These are phyloP conservation scores for Picochlorum sp. DNA, from an alignment of 139 green algal species.

Conservation along the genomic window DNA sequence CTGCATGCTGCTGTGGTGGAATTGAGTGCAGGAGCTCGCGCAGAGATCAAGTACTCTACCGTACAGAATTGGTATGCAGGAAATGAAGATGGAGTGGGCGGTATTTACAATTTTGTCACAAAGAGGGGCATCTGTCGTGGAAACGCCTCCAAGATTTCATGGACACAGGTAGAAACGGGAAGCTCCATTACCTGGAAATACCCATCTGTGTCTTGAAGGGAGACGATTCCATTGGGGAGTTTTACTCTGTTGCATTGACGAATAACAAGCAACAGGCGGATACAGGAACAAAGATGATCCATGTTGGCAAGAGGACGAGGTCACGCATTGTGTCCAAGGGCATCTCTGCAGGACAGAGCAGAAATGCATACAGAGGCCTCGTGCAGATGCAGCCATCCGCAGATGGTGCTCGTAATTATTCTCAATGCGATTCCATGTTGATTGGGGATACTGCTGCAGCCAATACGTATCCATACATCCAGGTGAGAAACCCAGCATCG, in stretches of 20 bases:
- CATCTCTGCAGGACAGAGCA: constrained; percentile 80
- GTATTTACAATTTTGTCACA: constrained; percentile 99
- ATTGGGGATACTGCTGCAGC: constrained; percentile 92
- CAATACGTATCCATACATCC: constrained; percentile 99
- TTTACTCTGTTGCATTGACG: constrained; percentile 96
- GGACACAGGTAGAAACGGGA: constrained; percentile 98
- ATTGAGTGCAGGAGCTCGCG: constrained; percentile 65
- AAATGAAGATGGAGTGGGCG: constrained; percentile 77
- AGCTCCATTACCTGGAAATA: constrained; percentile 99
- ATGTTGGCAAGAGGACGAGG: constrained; percentile 95
- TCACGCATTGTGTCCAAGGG: constrained; percentile 96
- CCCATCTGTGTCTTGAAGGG: constrained; percentile 87
- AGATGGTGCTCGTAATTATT: constrained; percentile 82
- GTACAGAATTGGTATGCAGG: constrained; percentile 99
- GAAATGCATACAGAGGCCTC: constrained; percentile 82
- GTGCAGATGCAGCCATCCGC: constrained; percentile 77
- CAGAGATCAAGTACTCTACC: constrained; percentile 99
- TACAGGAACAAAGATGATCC: constrained; percentile 97
- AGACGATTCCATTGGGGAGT: constrained; percentile 91
- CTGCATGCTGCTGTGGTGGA: constrained; percentile 98
- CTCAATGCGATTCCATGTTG: constrained; percentile 99
- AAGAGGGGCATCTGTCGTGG: constrained; percentile 94
- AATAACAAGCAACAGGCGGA: constrained; percentile 85
- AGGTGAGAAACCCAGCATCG: constrained; percentile 84
- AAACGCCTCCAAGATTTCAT: constrained; percentile 91